These are phyloP conservation scores for Apiospora kogelbergensis DNA, from an alignment of 2,329 filamentous ascomycete genomes.

Conservation along the genomic window DNA sequence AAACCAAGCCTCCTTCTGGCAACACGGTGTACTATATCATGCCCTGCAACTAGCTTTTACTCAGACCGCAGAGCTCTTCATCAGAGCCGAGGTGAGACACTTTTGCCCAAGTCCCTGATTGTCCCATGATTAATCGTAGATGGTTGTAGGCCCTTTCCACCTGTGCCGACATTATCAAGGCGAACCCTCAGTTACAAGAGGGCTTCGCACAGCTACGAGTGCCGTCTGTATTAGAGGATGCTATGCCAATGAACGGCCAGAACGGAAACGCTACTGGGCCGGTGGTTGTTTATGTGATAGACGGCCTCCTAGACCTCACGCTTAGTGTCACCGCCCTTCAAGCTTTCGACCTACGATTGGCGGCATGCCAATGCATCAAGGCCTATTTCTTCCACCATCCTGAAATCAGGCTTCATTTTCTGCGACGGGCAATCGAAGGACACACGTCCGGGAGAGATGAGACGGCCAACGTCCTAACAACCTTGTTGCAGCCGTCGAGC, in stretches of 20 bases:
- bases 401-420: slow-evolving; percentile 81
- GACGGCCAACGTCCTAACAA: slow-evolving; percentile 84
- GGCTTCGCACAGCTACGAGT: slow-evolving; percentile 87
- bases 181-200: slow-evolving; percentile 79
- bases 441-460: slow-evolving; percentile 76
- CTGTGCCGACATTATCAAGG: slow-evolving; percentile 85
- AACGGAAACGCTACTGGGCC: slow-evolving; percentile 47
- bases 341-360: slow-evolving; percentile 77
- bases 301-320: slow-evolving; percentile 82
- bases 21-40: slow-evolving; percentile 75
- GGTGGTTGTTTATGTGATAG: slow-evolving; percentile 81
- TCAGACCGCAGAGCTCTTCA: slow-evolving; percentile 67
- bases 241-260: slow-evolving; percentile 38
- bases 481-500: slow-evolving; percentile 68
- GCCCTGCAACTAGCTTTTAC: slow-evolving; percentile 83
- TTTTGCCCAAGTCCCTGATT: neutral
- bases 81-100: slow-evolving; percentile 67
- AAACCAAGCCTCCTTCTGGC: slow-evolving; percentile 86
- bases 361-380: slow-evolving; percentile 87
- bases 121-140: slow-evolving; percentile 8
- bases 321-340: slow-evolving; percentile 66
- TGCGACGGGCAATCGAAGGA: slow-evolving; percentile 85
- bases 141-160: slow-evolving; percentile 65
- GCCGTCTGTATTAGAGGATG: slow-evolving; percentile 51
- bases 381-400: slow-evolving; percentile 85